phyloP scores from a whole-genome alignment of 2,329 filamentous ascomycete genomes.

The Ceratocystis destructans region DNA sequence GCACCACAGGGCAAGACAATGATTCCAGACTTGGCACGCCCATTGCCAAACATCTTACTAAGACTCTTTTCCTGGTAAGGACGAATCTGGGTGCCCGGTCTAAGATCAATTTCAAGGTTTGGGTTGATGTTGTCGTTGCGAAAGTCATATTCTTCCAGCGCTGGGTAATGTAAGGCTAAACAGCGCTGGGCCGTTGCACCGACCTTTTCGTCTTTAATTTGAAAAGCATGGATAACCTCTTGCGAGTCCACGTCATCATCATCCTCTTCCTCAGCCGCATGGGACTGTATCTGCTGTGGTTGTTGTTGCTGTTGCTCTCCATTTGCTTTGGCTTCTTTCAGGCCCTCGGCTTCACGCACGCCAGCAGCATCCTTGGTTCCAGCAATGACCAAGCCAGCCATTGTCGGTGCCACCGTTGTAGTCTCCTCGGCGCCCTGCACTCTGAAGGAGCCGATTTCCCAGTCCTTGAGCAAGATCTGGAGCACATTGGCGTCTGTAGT shows the following conservation, averaged over 20 bases:
- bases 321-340: slow-evolving; percentile 14
- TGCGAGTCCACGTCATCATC: slow-evolving; percentile 80
- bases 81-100: slow-evolving; percentile 77
- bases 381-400: slow-evolving; percentile 78
- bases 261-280: slow-evolving; percentile 43
- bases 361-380: slow-evolving; percentile 89
- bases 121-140: slow-evolving; percentile 79
- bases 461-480: slow-evolving; percentile 73
- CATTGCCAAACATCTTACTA: slow-evolving; percentile 99
- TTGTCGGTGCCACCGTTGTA: slow-evolving; percentile 69
- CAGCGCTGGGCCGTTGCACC: slow-evolving; percentile 84
- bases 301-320: neutral
- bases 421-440: slow-evolving; percentile 59
- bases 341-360: slow-evolving; percentile 52
- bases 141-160: slow-evolving; percentile 96
- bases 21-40: slow-evolving; percentile 89
- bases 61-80: slow-evolving; percentile 94
- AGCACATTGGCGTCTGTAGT: slow-evolving; percentile 77
- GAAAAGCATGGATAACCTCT: slow-evolving; percentile 83
- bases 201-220: slow-evolving; percentile 70
- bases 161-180: slow-evolving; percentile 69
- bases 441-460: slow-evolving; percentile 64
- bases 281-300: neutral
- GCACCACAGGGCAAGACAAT: slow-evolving; percentile 95
- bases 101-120: slow-evolving; percentile 84